These are phyloP conservation scores for Candida chauliodis DNA, from an alignment of 805 yeast species.

Conservation along the genomic window DNA sequence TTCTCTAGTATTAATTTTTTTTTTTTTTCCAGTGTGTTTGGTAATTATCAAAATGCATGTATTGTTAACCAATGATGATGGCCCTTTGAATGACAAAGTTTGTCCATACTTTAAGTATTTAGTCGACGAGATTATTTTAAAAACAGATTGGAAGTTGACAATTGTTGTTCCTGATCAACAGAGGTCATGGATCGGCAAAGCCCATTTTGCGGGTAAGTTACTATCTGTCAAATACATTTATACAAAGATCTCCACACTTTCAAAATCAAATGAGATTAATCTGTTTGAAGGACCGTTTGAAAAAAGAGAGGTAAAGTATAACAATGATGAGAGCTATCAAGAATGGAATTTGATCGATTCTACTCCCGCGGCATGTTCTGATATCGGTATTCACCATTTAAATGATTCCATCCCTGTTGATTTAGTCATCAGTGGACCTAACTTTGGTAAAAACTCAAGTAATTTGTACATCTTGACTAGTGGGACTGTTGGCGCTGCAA, in stretches of 20 bases:
- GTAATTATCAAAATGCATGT: slow-evolving; percentile 39
- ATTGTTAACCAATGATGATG: slow-evolving; percentile 87
- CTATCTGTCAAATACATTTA: slow-evolving; percentile 63
- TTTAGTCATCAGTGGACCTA: slow-evolving; percentile 90
- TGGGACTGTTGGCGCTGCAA: slow-evolving; percentile 95
- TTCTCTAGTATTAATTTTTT: slow-evolving; percentile 5
- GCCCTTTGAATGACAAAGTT: slow-evolving; percentile 75
- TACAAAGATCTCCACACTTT: slow-evolving; percentile 42
- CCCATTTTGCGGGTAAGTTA: slow-evolving; percentile 81
- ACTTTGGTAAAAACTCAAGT: slow-evolving; percentile 89
- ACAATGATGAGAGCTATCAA: slow-evolving; percentile 37
- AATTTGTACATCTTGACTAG: slow-evolving; percentile 85
- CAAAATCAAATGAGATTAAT: slow-evolving; percentile 24
- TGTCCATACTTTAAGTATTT: slow-evolving; percentile 86
- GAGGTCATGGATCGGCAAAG: slow-evolving; percentile 96
- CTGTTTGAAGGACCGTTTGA: slow-evolving; percentile 67
- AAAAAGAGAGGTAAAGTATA: slow-evolving; percentile 41
- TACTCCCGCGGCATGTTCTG: slow-evolving; percentile 95
- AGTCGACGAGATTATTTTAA: slow-evolving; percentile 59
- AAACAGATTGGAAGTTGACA: slow-evolving; percentile 81
- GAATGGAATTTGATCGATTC: slow-evolving; percentile 90
- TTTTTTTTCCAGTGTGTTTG: neutral
- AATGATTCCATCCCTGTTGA: slow-evolving; percentile 63
- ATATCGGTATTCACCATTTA: slow-evolving; percentile 79
- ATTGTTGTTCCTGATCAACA: slow-evolving; percentile 83